Base-by-base conservation (phyloP, 2,329 filamentous ascomycete genomes). In the Alternaria solani region DNA sequence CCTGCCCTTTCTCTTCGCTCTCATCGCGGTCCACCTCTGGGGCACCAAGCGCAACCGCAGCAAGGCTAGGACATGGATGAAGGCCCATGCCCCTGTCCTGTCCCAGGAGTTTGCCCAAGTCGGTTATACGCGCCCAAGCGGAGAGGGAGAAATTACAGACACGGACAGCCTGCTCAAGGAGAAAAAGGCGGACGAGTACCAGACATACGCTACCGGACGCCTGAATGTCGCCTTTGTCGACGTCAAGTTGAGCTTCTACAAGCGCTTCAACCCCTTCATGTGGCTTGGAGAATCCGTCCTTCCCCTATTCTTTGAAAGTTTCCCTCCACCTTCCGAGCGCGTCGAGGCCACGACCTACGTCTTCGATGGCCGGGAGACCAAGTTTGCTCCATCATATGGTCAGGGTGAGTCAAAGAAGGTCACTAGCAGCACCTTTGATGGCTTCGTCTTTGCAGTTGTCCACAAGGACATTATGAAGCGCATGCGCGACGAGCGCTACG, bases 401-500 rank as follows among this genome's bases (percentile, higher is more conserved):
- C 83, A 87, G 42, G 83, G 82, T 81, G 86, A 84, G 81, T 87
- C 74, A 71, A 89, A 88, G 85, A 89, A 88, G 82, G 76, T 80
- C 72, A 67, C 81, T 73, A 88, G 85, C 78, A 89, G 87, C 59
- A 81, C 81, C 39, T 98, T 90, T 73, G 95, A 98, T 77, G 89
- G 89, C 44, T 99, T 98, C 73, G 94, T 99, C 66, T 98, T 91
- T 87, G 94, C 93, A 51, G 81, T 99, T 68, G 94, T 98, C 64
- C 93, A 98, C 86, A 99, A 99, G 87, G 90, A 93, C 72, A 82
- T 86, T 77, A 98, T 99, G 94, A 92, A 92, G 83, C 84, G 88
- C 72, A 86, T 97, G 71, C 91, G 95, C 63, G 91, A 97, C 48
- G 93, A 97, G 65, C 91, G 95, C 71, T 99, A 97, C 81, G 95